Base-by-base conservation (phyloP, 306 rosid genomes). In the Vigna radiata region DNA sequence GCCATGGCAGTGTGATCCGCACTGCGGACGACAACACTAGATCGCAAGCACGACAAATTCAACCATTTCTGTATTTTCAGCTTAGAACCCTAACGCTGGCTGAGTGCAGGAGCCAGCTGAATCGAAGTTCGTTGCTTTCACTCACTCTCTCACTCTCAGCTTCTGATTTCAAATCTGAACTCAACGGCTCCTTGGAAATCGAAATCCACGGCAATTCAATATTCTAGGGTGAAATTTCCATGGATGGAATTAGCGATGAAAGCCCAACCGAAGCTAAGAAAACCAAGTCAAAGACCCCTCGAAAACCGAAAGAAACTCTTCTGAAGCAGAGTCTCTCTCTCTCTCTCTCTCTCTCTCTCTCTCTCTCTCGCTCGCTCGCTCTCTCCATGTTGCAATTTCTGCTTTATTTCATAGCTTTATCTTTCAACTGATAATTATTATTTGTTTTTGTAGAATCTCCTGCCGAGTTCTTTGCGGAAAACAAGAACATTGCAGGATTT, bases 401-500 rank as follows among this genome's bases (percentile, higher is more conserved):
- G 29, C 11, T 54, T 9, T 16, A 33, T 74, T 77, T 21, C 68
- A 13, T 21, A 2, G 27, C 11, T 73, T 25, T 52, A 9, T 33
- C 7, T 31, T 11, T 66, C 10, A 62, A 19, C 39, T 64, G 17
- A 14, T 63, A 14, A 7, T 53, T 27, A 5, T 63, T 55, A 4
- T 5, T 3, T 59, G 36, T 62, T 44, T 77, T 72, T 74, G 84
- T 76, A 94, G 97, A 94, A 81, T 94, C 98, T 53, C 98, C 97
- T 3, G 98, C 98, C 15, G 97, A 94, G 76, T 94, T 92, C 83
- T 92, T 94, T 61, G 98, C 97, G 0, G 97, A 94, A 89, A 94
- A 94, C 85, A 94, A 94, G 87, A 92, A 94, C 73, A 94, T 94
- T 47, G 98, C 98, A 55, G 97, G 98, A 43, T 94, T 94, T 81